Percentiles rank a stretch among this genome's conserved stretches.
phyloP scores from a whole-genome alignment of 805 yeast species.

The Kluyveromyces aestuarii region DNA sequence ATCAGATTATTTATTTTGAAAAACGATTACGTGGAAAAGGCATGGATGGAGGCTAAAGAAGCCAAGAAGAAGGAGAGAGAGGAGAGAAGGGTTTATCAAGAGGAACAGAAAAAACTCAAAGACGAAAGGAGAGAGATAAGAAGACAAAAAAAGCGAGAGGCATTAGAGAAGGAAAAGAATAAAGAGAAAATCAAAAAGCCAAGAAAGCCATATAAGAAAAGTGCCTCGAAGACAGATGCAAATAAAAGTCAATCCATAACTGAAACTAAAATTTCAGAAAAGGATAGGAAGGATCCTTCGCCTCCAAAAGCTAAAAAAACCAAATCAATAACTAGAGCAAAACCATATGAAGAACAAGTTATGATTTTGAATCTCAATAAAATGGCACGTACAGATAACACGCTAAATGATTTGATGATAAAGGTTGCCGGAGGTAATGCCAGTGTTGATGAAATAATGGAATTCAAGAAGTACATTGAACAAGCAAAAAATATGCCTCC shows the following conservation, averaged over 20 bases:
- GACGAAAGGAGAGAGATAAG: constrained; percentile 13
- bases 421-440: constrained; percentile 82
- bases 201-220: constrained; percentile 54
- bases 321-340: constrained; percentile 5
- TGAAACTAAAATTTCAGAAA: not conserved
- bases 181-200: constrained; percentile 59
- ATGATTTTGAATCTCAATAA: constrained; percentile 81
- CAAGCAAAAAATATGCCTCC: constrained; percentile 69
- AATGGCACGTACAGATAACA: constrained; percentile 66
- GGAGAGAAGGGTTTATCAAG: constrained; percentile 28
- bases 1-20: constrained; percentile 73
- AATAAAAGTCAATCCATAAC: not conserved
- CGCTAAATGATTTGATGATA: constrained; percentile 66
- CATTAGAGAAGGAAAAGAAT: constrained; percentile 25
- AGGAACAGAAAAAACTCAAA: constrained; percentile 23
- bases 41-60: constrained; percentile 35
- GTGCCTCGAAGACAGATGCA: constrained; percentile 15
- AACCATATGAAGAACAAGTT: constrained; percentile 41
- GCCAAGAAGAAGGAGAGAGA: constrained; percentile 28
- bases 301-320: constrained; percentile 3
- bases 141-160: constrained; percentile 13
- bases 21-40: constrained; percentile 59
- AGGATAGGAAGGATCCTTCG: constrained; percentile 3
- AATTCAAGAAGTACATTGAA: constrained; percentile 73
- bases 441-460: constrained; percentile 55